Conservation (phyloP, 2,329 filamentous ascomycete genomes). For the Diaporthe citriasiana region DNA sequence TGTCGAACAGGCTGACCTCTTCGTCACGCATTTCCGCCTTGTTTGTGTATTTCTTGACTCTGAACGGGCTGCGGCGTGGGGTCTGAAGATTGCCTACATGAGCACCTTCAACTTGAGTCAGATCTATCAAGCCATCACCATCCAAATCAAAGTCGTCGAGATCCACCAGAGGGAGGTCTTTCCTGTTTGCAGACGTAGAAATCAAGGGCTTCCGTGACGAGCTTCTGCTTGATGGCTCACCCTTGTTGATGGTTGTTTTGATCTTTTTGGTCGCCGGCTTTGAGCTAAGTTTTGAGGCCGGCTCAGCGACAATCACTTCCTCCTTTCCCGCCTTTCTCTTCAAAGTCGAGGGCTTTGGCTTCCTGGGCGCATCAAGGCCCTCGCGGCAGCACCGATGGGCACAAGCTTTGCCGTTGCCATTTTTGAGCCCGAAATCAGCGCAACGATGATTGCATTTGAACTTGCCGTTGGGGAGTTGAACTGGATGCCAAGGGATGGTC, state of each 20-base stretch:
- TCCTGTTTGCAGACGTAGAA: neutral
- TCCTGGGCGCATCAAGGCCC: conserved; percentile 75
- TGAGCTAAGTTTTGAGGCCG: neutral
- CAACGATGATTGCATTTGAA: conserved; percentile 83
- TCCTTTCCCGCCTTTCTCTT: conserved; percentile 48
- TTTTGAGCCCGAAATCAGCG: conserved; percentile 52
- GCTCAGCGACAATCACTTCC: neutral
- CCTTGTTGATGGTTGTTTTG: neutral
- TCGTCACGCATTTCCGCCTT: neutral
- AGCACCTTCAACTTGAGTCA: conserved; percentile 22
- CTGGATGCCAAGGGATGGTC: conserved; percentile 52
- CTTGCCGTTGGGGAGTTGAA: conserved; percentile 75
- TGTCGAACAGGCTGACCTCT: neutral
- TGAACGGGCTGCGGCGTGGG: neutral
- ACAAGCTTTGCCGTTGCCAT: conserved; percentile 63
- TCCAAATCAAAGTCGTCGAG: conserved; percentile 33
- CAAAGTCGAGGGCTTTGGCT: conserved; percentile 52
- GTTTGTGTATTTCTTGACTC: neutral
- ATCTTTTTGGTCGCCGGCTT: neutral
- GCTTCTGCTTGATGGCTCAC: neutral
- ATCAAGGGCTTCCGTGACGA: too few relatives aligned
- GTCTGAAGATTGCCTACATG: neutral
- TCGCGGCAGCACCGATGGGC: conserved; percentile 81
- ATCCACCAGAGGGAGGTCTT: neutral
- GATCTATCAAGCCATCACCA: conserved; percentile 38